phyloP scores from a whole-genome alignment of 2,329 filamentous ascomycete genomes.

The Chrysoporthe puriensis region DNA sequence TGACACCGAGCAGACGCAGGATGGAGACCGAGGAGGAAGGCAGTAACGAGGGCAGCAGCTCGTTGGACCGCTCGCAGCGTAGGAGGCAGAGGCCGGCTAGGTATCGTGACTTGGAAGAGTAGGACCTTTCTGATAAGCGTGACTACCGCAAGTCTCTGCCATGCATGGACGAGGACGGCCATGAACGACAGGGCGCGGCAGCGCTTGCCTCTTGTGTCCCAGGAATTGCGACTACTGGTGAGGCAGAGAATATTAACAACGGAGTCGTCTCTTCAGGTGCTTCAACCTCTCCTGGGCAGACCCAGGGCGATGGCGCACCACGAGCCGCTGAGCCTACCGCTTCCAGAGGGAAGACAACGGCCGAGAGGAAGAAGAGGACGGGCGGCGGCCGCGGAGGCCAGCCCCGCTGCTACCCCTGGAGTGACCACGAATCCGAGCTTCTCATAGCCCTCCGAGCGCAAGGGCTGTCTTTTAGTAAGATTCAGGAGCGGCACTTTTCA shows the following conservation, averaged over 20 bases:
- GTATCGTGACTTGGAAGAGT: constrained; percentile 29
- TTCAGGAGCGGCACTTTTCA: neutral
- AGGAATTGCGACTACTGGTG: neutral
- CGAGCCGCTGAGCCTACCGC: neutral
- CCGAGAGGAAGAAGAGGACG: neutral
- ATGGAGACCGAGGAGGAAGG: constrained; percentile 17
- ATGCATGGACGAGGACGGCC: neutral
- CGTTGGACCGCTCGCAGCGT: constrained; percentile 27
- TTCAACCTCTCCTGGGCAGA: neutral
- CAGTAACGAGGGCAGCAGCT: constrained; percentile 24
- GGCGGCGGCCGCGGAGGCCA: neutral
- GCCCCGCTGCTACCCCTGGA: constrained; percentile 1
- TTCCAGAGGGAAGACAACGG: neutral
- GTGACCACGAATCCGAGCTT: constrained; percentile 4
- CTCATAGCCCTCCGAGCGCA: neutral
- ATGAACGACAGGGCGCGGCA: too few species aligned
- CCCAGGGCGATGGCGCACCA: neutral
- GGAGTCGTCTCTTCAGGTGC: neutral
- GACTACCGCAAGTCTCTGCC: constrained; percentile 3
- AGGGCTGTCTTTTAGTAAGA: neutral
- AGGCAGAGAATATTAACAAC: neutral
- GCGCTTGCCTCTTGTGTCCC: too few species aligned
- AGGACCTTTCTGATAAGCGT: constrained; percentile 24
- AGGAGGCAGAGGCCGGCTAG: constrained; percentile 28
- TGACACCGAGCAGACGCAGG: neutral